phyloP scores from a whole-genome alignment of 1,284 basidiomycete species.

The Apiotrichum siamense region DNA sequence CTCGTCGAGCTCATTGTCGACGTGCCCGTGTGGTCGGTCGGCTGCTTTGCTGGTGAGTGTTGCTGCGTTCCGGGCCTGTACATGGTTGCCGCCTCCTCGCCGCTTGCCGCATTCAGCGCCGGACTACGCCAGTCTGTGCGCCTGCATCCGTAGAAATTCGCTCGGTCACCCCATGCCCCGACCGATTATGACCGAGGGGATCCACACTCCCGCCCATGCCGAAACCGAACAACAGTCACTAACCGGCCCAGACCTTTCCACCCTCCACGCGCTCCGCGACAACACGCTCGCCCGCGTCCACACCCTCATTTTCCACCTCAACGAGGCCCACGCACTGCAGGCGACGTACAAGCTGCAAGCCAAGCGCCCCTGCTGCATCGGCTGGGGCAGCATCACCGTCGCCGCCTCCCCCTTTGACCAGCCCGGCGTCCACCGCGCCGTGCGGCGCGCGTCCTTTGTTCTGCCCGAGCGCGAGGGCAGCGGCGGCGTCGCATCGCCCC shows the following conservation, averaged over 20 bases:
- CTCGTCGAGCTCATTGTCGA: slow-evolving; percentile 45
- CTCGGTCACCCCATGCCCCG: too few relatives aligned
- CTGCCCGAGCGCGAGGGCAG: slow-evolving; percentile 10
- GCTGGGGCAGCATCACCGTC: slow-evolving; percentile 43
- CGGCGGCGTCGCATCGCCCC: slow-evolving; percentile 3
- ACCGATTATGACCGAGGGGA: not conserved
- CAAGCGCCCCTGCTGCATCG: slow-evolving; percentile 25
- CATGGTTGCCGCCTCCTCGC: not conserved
- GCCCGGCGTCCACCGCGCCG: slow-evolving; percentile 13
- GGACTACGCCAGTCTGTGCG: too few relatives aligned
- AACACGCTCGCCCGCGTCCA: slow-evolving; percentile 44
- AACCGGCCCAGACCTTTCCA: slow-evolving; percentile 36
- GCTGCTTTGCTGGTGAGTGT: slow-evolving; percentile 44
- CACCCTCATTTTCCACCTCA: slow-evolving; percentile 36
- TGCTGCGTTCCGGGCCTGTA: not conserved
- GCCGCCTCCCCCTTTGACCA: slow-evolving; percentile 26
- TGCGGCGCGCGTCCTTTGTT: slow-evolving; percentile 29
- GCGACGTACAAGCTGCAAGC: slow-evolving; percentile 43
- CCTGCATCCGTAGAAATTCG: too few relatives aligned
- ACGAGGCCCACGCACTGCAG: slow-evolving; percentile 27
- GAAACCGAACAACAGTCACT: not conserved
- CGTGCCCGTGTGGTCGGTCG: slow-evolving; percentile 44
- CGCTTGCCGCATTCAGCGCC: too few relatives aligned
- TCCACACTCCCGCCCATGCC: too few relatives aligned
- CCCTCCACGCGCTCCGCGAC: slow-evolving; percentile 45